These are phyloP conservation scores for Stachybotrys chlorohalonatus DNA, from an alignment of 2,329 filamentous ascomycete species.

Conservation along the genomic window DNA sequence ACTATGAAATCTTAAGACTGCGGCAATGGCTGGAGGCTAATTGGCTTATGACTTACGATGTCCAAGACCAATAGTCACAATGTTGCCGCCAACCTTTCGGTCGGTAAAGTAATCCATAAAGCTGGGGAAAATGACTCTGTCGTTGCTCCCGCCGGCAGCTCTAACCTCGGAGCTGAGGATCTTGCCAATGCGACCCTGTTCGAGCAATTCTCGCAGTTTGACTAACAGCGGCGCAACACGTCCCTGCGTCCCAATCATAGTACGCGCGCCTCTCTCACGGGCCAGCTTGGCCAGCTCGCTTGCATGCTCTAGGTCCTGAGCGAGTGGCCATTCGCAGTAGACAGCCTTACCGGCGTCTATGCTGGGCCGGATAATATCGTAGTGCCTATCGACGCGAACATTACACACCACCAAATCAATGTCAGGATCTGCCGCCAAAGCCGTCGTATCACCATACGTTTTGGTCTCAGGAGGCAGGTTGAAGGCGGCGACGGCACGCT, in stretches of 20 bases:
- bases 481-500: constrained; percentile 32
- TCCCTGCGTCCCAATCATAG: constrained; percentile 43
- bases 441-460: constrained; percentile 40
- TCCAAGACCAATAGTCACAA: constrained; percentile 30
- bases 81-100: constrained; percentile 35
- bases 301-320: constrained; percentile 29
- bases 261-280: constrained; percentile 20
- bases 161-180: constrained; percentile 40
- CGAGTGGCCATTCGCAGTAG: constrained; percentile 52
- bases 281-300: constrained; percentile 29
- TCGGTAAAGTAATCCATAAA: constrained; percentile 39
- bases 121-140: constrained; percentile 19
- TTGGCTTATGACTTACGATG: constrained; percentile 23
- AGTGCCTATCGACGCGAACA: constrained; percentile 46
- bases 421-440: constrained; percentile 36
- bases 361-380: constrained; percentile 32
- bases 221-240: constrained; percentile 31
- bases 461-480: constrained; percentile 29
- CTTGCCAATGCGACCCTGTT: constrained; percentile 36
- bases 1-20: not conserved
- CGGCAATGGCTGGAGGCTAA: too few relatives aligned
- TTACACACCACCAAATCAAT: constrained; percentile 46
- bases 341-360: constrained; percentile 42
- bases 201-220: constrained; percentile 35
- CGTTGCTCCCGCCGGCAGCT: constrained; percentile 24